Base-by-base conservation (phyloP, 352 stramenopile species). In the Pythium aristosporum region DNA sequence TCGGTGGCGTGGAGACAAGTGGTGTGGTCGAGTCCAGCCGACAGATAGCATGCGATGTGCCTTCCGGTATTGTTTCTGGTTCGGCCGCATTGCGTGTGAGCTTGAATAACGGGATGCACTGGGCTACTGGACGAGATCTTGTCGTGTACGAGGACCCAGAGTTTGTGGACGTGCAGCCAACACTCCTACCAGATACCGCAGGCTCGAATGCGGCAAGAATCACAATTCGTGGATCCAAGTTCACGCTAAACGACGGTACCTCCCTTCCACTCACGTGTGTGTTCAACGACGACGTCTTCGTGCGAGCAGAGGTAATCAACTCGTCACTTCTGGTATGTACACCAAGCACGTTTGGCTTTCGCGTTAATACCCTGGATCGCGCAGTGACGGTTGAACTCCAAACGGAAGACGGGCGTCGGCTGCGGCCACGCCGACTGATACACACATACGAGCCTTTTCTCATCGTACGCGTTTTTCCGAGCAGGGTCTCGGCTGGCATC, bases 71-170 rank as follows among this genome's bases (percentile, higher is more conserved):
- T 5, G 13, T 28, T 53, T n/a, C 30, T 18, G 42, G 55, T 15
- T n/a, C 23, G n/a, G 23, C 23, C 25, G 9, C 9, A 15, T 8
- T 70, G 15, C 63, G 56, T 2, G 23, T 70, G 16, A 65, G 56
- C 42, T 37, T 70, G 36, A 70, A 70, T 43, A 48, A 60, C 18
- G 63, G 63, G 10, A 9, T 30, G 13, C 56, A 70, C 25, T 70
- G 57, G 46, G 55, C 43, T 21, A 20, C 30, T 23, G 36, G 25
- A n/a, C n/a, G 61, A 18, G 5, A 57, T 37, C 32, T 65, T 43
- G 15, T 23, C 2, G 30, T 61, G 9, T 70, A 70, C 28, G 56
- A 65, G 2, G 51, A 62, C 20, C 56, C 63, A 18, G 44, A 23
- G 21, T 47, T 70, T 39, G 2, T 36, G n/a, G 32, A 61, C 2